Conservation (phyloP, 805 yeast species). For the Spathaspora passalidarum region DNA sequence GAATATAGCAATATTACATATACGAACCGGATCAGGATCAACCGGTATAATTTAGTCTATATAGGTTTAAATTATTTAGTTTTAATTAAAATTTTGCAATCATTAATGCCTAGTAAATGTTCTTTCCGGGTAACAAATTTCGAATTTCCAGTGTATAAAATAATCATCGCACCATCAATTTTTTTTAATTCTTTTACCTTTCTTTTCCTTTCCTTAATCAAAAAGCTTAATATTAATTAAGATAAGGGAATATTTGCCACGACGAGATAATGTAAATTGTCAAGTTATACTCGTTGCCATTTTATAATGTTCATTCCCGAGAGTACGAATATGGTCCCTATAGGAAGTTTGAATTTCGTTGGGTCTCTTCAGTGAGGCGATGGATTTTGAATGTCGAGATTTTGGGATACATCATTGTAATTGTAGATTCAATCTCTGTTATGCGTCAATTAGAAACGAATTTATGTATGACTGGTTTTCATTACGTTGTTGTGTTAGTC, state of each 20-base stretch:
- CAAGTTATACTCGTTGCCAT: slow-evolving; percentile 69
- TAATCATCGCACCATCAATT: neutral
- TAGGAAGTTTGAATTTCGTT: slow-evolving; percentile 60
- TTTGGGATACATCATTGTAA: slow-evolving; percentile 36
- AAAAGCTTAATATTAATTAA: slow-evolving; percentile 42
- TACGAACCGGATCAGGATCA: too few relatives aligned
- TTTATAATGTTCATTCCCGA: slow-evolving; percentile 47
- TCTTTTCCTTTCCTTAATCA: slow-evolving; percentile 40
- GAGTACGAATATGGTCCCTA: slow-evolving; percentile 43
- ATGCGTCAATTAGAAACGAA: too few relatives aligned
- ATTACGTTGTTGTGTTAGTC: too few relatives aligned
- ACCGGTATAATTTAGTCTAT: neutral
- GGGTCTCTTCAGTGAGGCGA: slow-evolving; percentile 51
- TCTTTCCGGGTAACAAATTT: neutral
- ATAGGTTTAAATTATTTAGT: neutral
- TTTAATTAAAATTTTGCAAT: neutral
- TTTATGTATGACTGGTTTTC: too few relatives aligned
- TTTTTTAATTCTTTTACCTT: slow-evolving; percentile 4
- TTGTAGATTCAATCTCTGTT: too few relatives aligned
- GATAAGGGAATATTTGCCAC: slow-evolving; percentile 62
- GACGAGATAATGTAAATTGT: slow-evolving; percentile 58
- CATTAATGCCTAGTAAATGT: neutral
- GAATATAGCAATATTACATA: too few relatives aligned
- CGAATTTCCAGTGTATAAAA: neutral
- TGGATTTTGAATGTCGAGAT: slow-evolving; percentile 60